A percentile compares a stretch with the other conserved stretches of the same genome.
Conservation (phyloP, 2,329 filamentous ascomycete genomes). For the Cucurbitaria berberidis region DNA sequence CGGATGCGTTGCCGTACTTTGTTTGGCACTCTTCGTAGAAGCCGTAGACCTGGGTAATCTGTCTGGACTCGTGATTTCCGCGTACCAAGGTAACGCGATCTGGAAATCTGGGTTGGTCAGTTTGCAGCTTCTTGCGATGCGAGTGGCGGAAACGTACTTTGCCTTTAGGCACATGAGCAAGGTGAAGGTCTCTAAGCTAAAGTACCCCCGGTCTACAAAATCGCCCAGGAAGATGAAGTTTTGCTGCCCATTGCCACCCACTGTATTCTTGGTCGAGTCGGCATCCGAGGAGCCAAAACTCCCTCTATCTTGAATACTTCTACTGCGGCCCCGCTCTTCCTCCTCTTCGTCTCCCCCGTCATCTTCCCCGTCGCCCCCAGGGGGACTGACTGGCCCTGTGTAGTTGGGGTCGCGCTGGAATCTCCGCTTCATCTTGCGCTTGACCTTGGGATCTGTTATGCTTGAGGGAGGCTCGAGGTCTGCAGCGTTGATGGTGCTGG, state of each 20-base stretch:
- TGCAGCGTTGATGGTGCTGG: slow-evolving; percentile 80
- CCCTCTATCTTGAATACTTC: slow-evolving; percentile 49
- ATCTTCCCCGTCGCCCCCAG: slow-evolving; percentile 58
- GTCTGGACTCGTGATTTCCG: slow-evolving; percentile 93
- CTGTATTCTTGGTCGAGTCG: slow-evolving; percentile 47
- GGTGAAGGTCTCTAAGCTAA: slow-evolving; percentile 75
- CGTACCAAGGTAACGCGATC: slow-evolving; percentile 75
- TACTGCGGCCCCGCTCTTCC: slow-evolving; percentile 54
- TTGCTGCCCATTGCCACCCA: slow-evolving; percentile 63
- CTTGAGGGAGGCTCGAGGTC: slow-evolving; percentile 90
- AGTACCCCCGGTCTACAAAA: slow-evolving; percentile 77
- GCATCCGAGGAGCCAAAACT: slow-evolving; percentile 51
- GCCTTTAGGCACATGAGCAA: slow-evolving; percentile 75
- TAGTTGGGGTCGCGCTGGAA: slow-evolving; percentile 60
- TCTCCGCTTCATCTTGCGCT: slow-evolving; percentile 76
- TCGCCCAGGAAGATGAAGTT: slow-evolving; percentile 75
- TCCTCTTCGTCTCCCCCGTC: slow-evolving; percentile 54
- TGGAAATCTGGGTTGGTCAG: slow-evolving; percentile 62
- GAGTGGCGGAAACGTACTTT: slow-evolving; percentile 57
- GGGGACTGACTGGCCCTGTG: slow-evolving; percentile 58
- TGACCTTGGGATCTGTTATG: slow-evolving; percentile 85
- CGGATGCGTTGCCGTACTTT: slow-evolving; percentile 98
- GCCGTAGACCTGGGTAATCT: slow-evolving; percentile 98
- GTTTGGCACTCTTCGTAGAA: slow-evolving; percentile 99
- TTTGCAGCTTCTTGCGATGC: not conserved